Evolutionary conservation across 2,329 filamentous ascomycete species (phyloP).

Genomic region (Penicillium paneum): DNA sequence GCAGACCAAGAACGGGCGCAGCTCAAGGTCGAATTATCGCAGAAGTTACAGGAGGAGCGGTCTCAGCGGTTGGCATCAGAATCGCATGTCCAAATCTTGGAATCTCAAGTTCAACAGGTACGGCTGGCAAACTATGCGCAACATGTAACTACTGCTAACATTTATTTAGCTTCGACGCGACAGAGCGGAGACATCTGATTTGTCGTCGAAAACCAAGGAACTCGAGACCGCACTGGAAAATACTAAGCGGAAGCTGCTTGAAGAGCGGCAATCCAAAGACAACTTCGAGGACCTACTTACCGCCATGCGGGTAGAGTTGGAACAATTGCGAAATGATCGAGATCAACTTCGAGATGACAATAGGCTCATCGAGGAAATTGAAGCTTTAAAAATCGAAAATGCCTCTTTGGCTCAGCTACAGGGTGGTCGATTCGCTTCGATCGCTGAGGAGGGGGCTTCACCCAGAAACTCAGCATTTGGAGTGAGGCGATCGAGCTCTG

Average conservation of each 20-base stretch:
- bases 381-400: conserved; percentile 57
- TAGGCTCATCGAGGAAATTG: conserved; percentile 76
- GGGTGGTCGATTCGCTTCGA: conserved; percentile 54
- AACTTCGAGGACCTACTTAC: conserved; percentile 91
- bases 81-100: conserved; percentile 76
- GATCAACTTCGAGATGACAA: conserved; percentile 81
- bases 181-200: conserved; percentile 51
- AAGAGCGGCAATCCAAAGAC: conserved; percentile 82
- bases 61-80: conserved; percentile 72
- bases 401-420: conserved; percentile 48
- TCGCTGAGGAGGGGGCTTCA: conserved; percentile 56
- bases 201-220: conserved; percentile 64
- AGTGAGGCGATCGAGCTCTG: conserved; percentile 64
- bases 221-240: conserved; percentile 79
- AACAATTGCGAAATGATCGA: conserved; percentile 78
- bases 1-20: conserved; percentile 90
- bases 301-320: conserved; percentile 77
- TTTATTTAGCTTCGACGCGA: conserved; percentile 43
- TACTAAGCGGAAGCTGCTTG: conserved; percentile 72
- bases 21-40: conserved; percentile 77
- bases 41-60: conserved; percentile 84
- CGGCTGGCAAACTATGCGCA: conserved; percentile 20
- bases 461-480: conserved; percentile 49
- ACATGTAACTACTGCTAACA: background rate
- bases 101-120: conserved; percentile 69